Evolutionary conservation across 2,329 filamentous ascomycete species (phyloP), one percentile per base, ranked within the genome.

Genomic region (Pyrenochaeta sp.): DNA sequence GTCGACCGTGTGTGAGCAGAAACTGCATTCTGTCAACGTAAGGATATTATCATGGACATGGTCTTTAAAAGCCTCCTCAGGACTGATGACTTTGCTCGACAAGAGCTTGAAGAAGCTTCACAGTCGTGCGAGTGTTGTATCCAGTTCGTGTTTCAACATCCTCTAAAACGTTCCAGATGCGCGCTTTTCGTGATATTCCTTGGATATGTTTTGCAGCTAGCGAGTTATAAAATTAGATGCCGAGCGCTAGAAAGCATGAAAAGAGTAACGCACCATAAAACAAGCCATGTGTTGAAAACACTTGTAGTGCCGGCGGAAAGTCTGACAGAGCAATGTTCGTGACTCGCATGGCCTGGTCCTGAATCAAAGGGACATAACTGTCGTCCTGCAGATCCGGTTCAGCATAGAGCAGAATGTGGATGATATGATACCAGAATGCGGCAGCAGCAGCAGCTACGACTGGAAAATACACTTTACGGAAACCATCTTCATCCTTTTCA

Each of bases 161-260:
- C 13, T 64, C 54, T 11, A 71, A 41, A 3, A 68, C 52, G 15
- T 57, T 61, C 65, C 65, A 71, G 11, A 69, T 55, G 10, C 62
- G 51, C 6, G 64, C 64, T 46, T 71, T 71, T 5, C 57, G 58
- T 4, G 58, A 62, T 19, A 69, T 53, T 1, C 61, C 62, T 9
- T 63, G 34, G 13, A 69, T 71, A 19, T 69, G 65, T 41, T 69
- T 69, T 7, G 62, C 66, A n/a, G 66, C 63, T 67, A 20, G n/a
- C n/a, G n/a, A n/a, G n/a, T n/a, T n/a, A n/a, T n/a, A n/a, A n/a
- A n/a, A n/a, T n/a, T n/a, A n/a, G n/a, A n/a, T n/a, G n/a, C n/a
- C n/a, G n/a, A n/a, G n/a, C n/a, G n/a, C n/a, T n/a, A n/a, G n/a
- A n/a, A n/a, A n/a, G n/a, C n/a, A n/a, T n/a, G n/a, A n/a, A n/a